Percentiles rank a stretch among this genome's conserved stretches.
phyloP scores from a whole-genome alignment of 2,329 filamentous ascomycete genomes.

The Alternaria rosae region DNA sequence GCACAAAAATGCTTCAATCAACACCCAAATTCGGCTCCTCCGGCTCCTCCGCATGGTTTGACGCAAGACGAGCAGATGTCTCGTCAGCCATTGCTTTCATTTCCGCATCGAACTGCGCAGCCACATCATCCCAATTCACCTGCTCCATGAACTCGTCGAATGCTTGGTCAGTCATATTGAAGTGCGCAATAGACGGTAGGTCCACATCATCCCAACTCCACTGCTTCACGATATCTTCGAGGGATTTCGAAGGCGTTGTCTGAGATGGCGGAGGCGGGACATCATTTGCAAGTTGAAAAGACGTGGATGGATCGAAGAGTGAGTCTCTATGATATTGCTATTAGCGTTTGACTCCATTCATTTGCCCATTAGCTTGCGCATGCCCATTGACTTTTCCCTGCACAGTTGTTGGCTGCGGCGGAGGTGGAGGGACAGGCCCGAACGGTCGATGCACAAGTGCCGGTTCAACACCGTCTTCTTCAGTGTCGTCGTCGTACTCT shows the following conservation, averaged over 20 bases:
- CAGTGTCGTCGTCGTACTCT: conserved; percentile 64
- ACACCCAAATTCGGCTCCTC: background rate
- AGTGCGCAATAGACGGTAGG: background rate
- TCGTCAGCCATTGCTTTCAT: background rate
- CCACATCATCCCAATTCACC: background rate
- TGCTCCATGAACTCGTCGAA: background rate
- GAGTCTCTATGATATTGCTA: conserved; percentile 23
- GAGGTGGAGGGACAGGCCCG: conserved; percentile 49
- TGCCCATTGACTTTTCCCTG: conserved; percentile 49
- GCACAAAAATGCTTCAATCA: background rate
- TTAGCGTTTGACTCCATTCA: conserved; percentile 51
- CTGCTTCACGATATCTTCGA: background rate
- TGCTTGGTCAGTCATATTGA: background rate
- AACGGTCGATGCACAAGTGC: conserved; percentile 44
- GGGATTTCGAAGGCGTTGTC: background rate
- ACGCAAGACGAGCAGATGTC: background rate
- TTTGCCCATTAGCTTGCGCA: conserved; percentile 49
- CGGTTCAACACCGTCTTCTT: conserved; percentile 60
- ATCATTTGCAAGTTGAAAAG: conserved; percentile 4
- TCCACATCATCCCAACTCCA: background rate
- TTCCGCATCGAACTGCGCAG: background rate
- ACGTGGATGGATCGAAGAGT: background rate
- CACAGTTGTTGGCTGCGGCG: conserved; percentile 41
- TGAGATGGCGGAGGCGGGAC: background rate
- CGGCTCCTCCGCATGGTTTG: background rate